A percentile compares a stretch with the other conserved stretches of the same genome.
Conservation (phyloP, 768 basidiomycete genomes). For the Suillus lakei region DNA sequence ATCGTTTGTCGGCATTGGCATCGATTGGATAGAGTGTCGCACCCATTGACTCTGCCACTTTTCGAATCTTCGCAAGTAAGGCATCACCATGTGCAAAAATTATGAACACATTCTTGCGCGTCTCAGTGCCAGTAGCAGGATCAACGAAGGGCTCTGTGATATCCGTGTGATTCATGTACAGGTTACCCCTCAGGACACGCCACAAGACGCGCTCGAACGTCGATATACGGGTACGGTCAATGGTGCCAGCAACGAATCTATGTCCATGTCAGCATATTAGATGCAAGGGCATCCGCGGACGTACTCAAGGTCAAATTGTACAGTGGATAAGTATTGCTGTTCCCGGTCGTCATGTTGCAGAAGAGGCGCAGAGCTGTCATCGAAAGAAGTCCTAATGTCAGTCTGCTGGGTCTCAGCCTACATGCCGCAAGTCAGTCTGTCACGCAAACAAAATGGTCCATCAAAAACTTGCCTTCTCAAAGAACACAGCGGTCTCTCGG, state of each 20-base stretch:
- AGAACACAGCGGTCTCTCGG: slow-evolving; percentile 95
- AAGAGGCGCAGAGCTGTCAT: slow-evolving; percentile 89
- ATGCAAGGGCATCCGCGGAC: slow-evolving; percentile 26
- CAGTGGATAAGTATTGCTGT: slow-evolving; percentile 54
- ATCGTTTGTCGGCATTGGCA: slow-evolving; percentile 89
- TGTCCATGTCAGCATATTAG: slow-evolving; percentile 4
- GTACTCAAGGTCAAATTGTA: slow-evolving; percentile 90
- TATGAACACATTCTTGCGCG: slow-evolving; percentile 98
- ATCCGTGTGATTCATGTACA: slow-evolving; percentile 99
- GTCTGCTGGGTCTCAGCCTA: slow-evolving; percentile 80
- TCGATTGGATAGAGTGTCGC: slow-evolving; percentile 97
- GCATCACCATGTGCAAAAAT: slow-evolving; percentile 97
- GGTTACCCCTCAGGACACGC: slow-evolving; percentile 96
- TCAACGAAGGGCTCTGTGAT: slow-evolving; percentile 93
- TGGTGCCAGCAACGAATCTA: slow-evolving; percentile 95
- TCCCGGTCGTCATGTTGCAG: slow-evolving; percentile 91
- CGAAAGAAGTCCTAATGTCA: slow-evolving; percentile 87
- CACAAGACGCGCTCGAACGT: slow-evolving; percentile 98
- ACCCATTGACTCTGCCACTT: slow-evolving; percentile 99
- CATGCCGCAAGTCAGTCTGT: slow-evolving; percentile 14
- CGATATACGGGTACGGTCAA: slow-evolving; percentile 88
- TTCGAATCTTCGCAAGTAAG: slow-evolving; percentile 94
- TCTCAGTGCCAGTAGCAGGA: slow-evolving; percentile 79
- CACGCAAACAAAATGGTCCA: not conserved
- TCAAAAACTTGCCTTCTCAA: slow-evolving; percentile 67